phyloP scores from a whole-genome alignment of 331 rosid genomes.

The Acacia concinna region DNA sequence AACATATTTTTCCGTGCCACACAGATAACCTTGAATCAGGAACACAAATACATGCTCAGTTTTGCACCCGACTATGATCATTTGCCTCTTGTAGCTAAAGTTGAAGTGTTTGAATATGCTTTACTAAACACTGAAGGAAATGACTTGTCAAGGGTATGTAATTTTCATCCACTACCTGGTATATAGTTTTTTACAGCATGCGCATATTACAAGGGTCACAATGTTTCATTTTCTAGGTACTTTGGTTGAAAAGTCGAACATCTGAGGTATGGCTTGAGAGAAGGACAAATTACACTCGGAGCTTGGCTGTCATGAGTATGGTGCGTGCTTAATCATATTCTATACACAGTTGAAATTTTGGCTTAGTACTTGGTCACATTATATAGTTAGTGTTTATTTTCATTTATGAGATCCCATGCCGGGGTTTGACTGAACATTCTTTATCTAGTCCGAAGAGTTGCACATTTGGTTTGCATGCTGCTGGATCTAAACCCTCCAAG shows the following conservation, averaged over 20 bases:
- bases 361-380: slow-evolving; percentile 17
- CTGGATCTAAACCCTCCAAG: not conserved
- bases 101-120: slow-evolving; percentile 95
- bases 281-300: slow-evolving; percentile 95
- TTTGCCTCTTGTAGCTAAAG: slow-evolving; percentile 94
- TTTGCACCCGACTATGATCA: slow-evolving; percentile 98
- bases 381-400: slow-evolving; percentile 1
- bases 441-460: not conserved
- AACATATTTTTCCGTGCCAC: slow-evolving; percentile 11
- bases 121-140: slow-evolving; percentile 90
- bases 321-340: slow-evolving; percentile 45
- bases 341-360: slow-evolving; percentile 1
- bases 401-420: not conserved
- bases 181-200: slow-evolving; percentile 23
- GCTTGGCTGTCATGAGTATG: slow-evolving; percentile 99
- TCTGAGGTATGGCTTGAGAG: slow-evolving; percentile 98
- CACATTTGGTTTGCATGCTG: too few relatives aligned
- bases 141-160: slow-evolving; percentile 75
- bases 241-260: slow-evolving; percentile 98
- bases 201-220: slow-evolving; percentile 28
- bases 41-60: slow-evolving; percentile 90
- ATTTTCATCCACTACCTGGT: slow-evolving; percentile 21
- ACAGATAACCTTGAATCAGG: slow-evolving; percentile 92
- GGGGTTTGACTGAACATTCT: slow-evolving; percentile 7
- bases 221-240: slow-evolving; percentile 59